Base-by-base conservation (phyloP, 164 flowering plant genomes). In the Magnolia kwangsiensis region DNA sequence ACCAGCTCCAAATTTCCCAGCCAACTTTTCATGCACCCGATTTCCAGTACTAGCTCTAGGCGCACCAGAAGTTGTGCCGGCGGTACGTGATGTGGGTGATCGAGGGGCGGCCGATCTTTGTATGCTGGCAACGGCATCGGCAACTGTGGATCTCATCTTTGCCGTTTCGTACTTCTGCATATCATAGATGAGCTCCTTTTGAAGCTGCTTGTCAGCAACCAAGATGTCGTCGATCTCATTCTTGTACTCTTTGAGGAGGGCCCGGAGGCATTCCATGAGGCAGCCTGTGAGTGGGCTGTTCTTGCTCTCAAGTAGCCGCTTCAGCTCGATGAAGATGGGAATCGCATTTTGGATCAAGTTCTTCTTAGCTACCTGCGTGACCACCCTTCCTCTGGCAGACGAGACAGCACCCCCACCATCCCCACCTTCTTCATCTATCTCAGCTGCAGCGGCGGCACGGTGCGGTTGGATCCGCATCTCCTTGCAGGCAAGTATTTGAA, bases 211-310 rank as follows among this genome's bases (percentile, higher is more conserved):
- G 77, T 96, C 99, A 3, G 98, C 98, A 18, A 91, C 89, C 74
- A 96, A 71, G 61, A 96, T 87, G 69, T 96, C 99, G 8, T 92
- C 98, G 58, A 96, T 96, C 83, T 96, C 98, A 67, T 90, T 88
- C 82, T 92, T 92, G 87, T 90, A 92, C 85, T 96, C 99, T 81
- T 92, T 92, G 74, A 96, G 96, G 65, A 96, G 89, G 72, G 84
- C 80, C 21, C 98, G 81, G 2, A 94, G 93, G 88, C 98, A 94
- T 69, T 96, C 99, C 99, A 96, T 96, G 51, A 96, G 95, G 74
- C 97, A 87, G 55, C 99, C 99, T 1, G 79, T 87, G 51, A 96
- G 92, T 11, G 97, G 93, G 79, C 97, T 96, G 84, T 96, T 96
- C 81, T 89, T 90, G 89, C 87, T 90, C 80, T 92, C 98, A 3